Evolutionary conservation across 2,329 filamentous ascomycete species (phyloP).

Genomic region (Fusarium neocosmosporiellum): DNA sequence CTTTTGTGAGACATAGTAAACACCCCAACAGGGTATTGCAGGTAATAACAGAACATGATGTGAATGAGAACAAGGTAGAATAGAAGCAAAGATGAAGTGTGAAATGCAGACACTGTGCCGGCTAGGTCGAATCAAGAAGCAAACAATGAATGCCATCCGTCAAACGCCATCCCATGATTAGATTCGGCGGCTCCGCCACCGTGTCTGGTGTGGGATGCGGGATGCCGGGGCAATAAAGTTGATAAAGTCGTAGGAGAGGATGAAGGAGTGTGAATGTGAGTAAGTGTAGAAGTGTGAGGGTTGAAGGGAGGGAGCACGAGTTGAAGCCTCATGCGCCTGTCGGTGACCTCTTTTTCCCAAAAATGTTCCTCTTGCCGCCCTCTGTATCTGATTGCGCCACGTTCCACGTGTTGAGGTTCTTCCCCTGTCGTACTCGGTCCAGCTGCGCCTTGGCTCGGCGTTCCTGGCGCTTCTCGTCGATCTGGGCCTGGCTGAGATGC

Average conservation of each 20-base stretch:
- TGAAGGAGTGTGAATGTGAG: conserved; percentile 20
- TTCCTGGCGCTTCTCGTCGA: conserved; percentile 80
- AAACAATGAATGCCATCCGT: conserved; percentile 38
- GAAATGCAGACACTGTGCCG: conserved; percentile 40
- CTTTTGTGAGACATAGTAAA: conserved; percentile 36
- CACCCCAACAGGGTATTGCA: conserved; percentile 5
- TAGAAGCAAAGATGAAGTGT: conserved; percentile 20
- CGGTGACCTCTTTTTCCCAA: conserved; percentile 53
- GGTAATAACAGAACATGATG: conserved; percentile 19
- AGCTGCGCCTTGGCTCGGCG: conserved; percentile 67
- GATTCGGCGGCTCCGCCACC: conserved; percentile 28
- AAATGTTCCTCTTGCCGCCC: conserved; percentile 55
- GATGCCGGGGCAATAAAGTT: conserved; percentile 27
- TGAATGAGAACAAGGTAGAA: conserved; percentile 18
- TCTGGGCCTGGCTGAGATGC: conserved; percentile 82
- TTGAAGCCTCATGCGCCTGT: conserved; percentile 23
- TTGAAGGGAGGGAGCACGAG: not conserved
- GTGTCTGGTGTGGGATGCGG: conserved; percentile 19
- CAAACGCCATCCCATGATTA: conserved; percentile 44
- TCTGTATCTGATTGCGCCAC: conserved; percentile 45
- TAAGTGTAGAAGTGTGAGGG: not conserved
- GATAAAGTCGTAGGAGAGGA: conserved; percentile 9
- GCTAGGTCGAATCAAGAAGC: conserved; percentile 37
- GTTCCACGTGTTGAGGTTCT: conserved; percentile 46
- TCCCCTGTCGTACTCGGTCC: conserved; percentile 49